These are phyloP conservation scores for Vararia minispora DNA, from an alignment of 768 basidiomycete genomes.

Conservation along the genomic window DNA sequence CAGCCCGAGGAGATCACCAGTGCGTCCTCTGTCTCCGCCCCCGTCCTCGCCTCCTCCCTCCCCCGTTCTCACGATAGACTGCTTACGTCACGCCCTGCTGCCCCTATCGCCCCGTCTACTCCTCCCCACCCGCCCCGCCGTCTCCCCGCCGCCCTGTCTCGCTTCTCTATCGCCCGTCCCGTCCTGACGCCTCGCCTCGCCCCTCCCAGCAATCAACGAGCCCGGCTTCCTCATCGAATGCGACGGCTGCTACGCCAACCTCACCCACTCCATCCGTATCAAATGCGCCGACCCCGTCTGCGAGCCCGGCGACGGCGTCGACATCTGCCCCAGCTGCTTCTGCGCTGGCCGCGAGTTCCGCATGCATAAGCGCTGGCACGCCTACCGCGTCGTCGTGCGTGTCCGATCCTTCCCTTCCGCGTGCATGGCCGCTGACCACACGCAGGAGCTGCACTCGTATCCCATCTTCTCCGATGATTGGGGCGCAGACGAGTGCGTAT, in stretches of 20 bases:
- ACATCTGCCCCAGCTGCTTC: conserved; percentile 90
- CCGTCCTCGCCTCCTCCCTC: conserved; percentile 8
- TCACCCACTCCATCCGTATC: conserved; percentile 94
- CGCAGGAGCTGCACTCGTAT: conserved; percentile 88
- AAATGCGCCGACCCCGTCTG: conserved; percentile 85
- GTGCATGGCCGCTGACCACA: conserved; percentile 12
- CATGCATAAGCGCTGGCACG: conserved; percentile 74
- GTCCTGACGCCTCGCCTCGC: conserved; percentile 16
- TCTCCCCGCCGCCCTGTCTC: too few relatives aligned
- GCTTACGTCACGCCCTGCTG: conserved; percentile 22
- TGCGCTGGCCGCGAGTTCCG: conserved; percentile 84
- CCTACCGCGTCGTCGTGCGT: conserved; percentile 84
- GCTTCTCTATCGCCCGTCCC: conserved; percentile 17
- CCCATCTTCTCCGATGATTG: conserved; percentile 93
- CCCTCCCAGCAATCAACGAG: conserved; percentile 53
- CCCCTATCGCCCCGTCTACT: too few relatives aligned
- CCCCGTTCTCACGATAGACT: conserved; percentile 19
- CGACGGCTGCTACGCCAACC: conserved; percentile 74
- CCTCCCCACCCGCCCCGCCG: too few relatives aligned
- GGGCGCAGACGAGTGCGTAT: conserved; percentile 96
- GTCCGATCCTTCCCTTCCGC: background rate
- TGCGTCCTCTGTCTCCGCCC: conserved; percentile 21
- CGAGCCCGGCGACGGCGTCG: conserved; percentile 69
- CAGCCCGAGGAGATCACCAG: conserved; percentile 57
- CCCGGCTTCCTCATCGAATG: conserved; percentile 78